Base-by-base conservation (phyloP, 495 filamentous ascomycete genomes). In the Aspergillus wentii region DNA sequence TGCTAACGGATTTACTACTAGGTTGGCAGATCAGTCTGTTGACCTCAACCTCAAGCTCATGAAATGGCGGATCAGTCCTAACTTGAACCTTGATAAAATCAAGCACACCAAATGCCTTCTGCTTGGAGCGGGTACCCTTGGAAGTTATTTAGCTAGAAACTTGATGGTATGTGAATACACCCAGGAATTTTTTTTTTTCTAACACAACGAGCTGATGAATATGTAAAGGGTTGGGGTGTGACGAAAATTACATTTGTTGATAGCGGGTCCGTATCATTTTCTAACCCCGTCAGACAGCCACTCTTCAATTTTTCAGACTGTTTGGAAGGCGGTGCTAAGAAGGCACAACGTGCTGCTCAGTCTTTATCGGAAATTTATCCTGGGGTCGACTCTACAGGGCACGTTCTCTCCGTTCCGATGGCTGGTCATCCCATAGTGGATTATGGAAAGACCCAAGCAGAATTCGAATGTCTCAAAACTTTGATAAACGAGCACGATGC, bases 11-110 rank as follows among this genome's bases (percentile, higher is more conserved):
- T 30, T 32, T n/a, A 29, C 10, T 25, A 35, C 46, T 38, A 79
- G 78, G 44, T 71, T 97, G 17, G 92, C 92, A 16, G 89, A 96
- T 46, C 88, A 95, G 59, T 85, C 90, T n/a, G 92, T 96, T 8
- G 92, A 98, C 52, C 78, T 98, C 33, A 98, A 98, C 52, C 72
- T 96, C 42, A 97, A 96, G 63, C 74, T 98, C 36, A 98, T 98
- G 78, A 96, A 95, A 67, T 98, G 92, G 92, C 80, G 92, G 17
- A 86, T 98, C 39, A 86, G 89, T 14, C 92, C 92, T 5, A 78
- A 78, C 30, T 69, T 98, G 16, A 75, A 97, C 55, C 80, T 98
- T 9, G 88, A 94, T 8, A 80, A 74, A 34, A 86, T 97, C 52
- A 96, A 95, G 56, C 74, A 82, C 30, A 91, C 92, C 5, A 95